These are phyloP conservation scores for Lactarius akahatsu DNA, from an alignment of 768 basidiomycete genomes.

Conservation along the genomic window DNA sequence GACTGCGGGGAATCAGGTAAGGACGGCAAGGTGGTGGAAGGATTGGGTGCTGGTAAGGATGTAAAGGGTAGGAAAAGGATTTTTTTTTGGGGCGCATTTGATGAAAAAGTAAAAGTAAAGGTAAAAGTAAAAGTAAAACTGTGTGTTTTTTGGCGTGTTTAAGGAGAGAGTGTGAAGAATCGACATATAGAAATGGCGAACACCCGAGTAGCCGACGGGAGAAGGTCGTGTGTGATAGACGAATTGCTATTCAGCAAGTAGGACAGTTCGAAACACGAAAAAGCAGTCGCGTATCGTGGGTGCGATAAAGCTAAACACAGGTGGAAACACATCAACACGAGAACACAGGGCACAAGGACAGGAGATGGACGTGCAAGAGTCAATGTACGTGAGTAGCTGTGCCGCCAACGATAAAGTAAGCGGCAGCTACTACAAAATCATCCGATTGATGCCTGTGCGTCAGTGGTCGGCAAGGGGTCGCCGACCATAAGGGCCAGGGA, in stretches of 20 bases:
- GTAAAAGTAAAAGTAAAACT: not conserved
- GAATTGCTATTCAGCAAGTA: conserved; percentile 14
- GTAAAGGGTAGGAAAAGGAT: conserved; percentile 15
- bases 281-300: conserved; percentile 14
- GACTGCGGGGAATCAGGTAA: conserved; percentile 24
- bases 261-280: conserved; percentile 15
- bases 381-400: conserved; percentile 12
- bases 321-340: conserved; percentile 15
- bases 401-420: conserved; percentile 3
- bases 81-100: conserved; percentile 15
- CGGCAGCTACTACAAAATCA: conserved; percentile 5
- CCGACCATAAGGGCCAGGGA: conserved; percentile 22
- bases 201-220: conserved; percentile 15
- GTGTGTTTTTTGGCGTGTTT: conserved; percentile 10
- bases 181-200: conserved; percentile 14
- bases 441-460: conserved; percentile 3
- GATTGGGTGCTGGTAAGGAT: conserved; percentile 21
- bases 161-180: conserved; percentile 15
- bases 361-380: conserved; percentile 6
- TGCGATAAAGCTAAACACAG: conserved; percentile 16
- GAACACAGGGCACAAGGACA: conserved; percentile 13
- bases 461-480: conserved; percentile 2
- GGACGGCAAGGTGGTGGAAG: conserved; percentile 28
- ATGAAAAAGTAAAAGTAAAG: not conserved
- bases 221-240: conserved; percentile 11